Conservation (phyloP, 306 rosid genomes). For the Dalbergia cultrata region DNA sequence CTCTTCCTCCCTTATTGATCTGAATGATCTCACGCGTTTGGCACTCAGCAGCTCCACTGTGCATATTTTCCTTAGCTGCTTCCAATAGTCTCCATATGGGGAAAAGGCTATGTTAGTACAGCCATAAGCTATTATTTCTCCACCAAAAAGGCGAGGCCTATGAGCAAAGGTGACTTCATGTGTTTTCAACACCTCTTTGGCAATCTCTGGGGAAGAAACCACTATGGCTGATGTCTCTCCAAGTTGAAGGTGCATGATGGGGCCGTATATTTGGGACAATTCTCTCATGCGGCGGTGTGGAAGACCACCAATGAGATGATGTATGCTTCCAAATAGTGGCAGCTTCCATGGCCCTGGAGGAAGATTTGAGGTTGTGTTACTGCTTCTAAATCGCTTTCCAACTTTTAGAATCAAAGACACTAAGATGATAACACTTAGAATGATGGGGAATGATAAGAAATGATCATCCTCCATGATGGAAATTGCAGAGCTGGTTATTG, state of each 20-base stretch:
- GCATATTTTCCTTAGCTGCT: not conserved
- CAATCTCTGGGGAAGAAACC: constrained; percentile 49
- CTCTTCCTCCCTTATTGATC: not conserved
- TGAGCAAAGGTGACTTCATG: constrained; percentile 34
- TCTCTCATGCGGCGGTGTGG: constrained; percentile 26
- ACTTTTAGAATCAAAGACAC: not conserved
- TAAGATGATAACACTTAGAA: constrained; percentile 10
- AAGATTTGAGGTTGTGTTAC: constrained; percentile 2
- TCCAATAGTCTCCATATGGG: not conserved
- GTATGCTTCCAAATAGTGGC: constrained; percentile 48
- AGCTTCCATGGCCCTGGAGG: constrained; percentile 48
- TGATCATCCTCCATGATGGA: constrained; percentile 34
- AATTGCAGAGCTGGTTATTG: not conserved
- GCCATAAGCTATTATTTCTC: not conserved
- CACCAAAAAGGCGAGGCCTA: not conserved
- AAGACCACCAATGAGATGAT: constrained; percentile 28
- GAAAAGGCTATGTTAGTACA: not conserved
- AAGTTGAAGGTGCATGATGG: constrained; percentile 39
- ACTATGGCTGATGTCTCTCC: constrained; percentile 39
- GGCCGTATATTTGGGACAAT: constrained; percentile 43
- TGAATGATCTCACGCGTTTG: not conserved
- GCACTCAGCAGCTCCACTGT: not conserved
- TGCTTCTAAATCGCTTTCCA: not conserved
- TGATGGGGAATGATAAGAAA: constrained; percentile 11
- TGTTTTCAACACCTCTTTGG: constrained; percentile 47